Percentiles rank a stretch among this genome's conserved stretches.
These are phyloP conservation scores for Nemania abortiva DNA, from an alignment of 2,329 filamentous ascomycete genomes.

Conservation along the genomic window DNA sequence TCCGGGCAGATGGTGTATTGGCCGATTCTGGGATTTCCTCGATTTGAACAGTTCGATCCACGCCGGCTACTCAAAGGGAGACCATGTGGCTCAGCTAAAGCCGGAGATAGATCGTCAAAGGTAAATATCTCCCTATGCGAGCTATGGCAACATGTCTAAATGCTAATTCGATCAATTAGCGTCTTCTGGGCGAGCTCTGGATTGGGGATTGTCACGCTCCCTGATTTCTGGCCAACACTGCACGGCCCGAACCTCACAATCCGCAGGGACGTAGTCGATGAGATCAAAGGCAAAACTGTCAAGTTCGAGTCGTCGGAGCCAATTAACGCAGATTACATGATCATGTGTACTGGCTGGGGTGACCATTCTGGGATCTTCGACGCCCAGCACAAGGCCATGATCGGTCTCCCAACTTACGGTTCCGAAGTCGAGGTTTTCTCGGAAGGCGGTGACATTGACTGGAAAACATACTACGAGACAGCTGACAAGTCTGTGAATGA, in stretches of 20 bases:
- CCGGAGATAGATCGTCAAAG: constrained; percentile 45
- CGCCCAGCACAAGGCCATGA: constrained; percentile 38
- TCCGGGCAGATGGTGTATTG: constrained; percentile 40
- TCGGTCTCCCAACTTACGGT: constrained; percentile 44
- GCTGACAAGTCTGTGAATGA: constrained; percentile 44
- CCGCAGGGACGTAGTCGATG: constrained; percentile 35
- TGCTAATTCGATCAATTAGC: constrained; percentile 34
- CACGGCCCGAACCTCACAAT: constrained; percentile 42
- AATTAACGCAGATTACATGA: constrained; percentile 43
- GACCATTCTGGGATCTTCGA: constrained; percentile 48
- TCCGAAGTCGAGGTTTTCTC: constrained; percentile 9
- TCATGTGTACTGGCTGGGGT: constrained; percentile 50
- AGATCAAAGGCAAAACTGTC: constrained; percentile 38
- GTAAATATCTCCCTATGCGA: constrained; percentile 27
- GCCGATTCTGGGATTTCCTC: constrained; percentile 43
- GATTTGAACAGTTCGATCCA: constrained; percentile 40
- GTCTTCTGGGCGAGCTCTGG: constrained; percentile 46
- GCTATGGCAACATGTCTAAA: neutral
- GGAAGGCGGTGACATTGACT: constrained; percentile 37
- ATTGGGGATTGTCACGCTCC: constrained; percentile 42
- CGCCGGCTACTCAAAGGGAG: constrained; percentile 42
- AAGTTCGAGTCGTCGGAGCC: constrained; percentile 36
- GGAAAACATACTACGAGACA: constrained; percentile 41
- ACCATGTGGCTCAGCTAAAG: constrained; percentile 42
- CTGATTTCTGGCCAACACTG: constrained; percentile 45